A percentile compares a stretch with the other conserved stretches of the same genome.
Conservation (phyloP, 768 basidiomycete genomes). For the Lactarius sanguifluus region DNA sequence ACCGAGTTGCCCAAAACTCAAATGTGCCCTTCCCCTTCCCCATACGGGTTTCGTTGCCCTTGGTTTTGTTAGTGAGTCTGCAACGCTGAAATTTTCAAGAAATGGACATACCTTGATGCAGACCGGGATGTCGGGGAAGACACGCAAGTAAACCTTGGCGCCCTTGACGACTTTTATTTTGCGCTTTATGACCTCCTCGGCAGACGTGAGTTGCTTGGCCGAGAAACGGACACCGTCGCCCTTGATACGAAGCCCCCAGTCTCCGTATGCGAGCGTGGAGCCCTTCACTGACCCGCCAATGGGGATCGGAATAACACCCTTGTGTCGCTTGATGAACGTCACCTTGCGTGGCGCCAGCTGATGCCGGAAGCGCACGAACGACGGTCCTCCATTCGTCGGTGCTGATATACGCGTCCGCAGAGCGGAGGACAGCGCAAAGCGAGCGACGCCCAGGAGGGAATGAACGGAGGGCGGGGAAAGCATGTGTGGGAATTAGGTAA, state of each 20-base stretch:
- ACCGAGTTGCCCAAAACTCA: slow-evolving; percentile 97
- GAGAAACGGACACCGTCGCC: slow-evolving; percentile 77
- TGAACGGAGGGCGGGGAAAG: slow-evolving; percentile 36
- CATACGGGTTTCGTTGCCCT: slow-evolving; percentile 99
- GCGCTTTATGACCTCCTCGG: slow-evolving; percentile 84
- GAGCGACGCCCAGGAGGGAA: slow-evolving; percentile 32
- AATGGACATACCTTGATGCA: slow-evolving; percentile 78
- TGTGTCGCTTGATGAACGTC: slow-evolving; percentile 86
- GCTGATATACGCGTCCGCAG: slow-evolving; percentile 10
- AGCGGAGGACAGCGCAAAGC: slow-evolving; percentile 29
- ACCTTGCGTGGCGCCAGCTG: slow-evolving; percentile 83
- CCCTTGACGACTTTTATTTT: slow-evolving; percentile 91
- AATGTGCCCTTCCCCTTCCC: slow-evolving; percentile 98
- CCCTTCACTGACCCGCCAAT: slow-evolving; percentile 91
- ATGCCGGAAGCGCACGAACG: slow-evolving; percentile 34
- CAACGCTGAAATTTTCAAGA: not conserved
- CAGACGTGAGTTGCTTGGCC: slow-evolving; percentile 87
- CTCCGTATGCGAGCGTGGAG: slow-evolving; percentile 87
- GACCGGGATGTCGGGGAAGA: slow-evolving; percentile 96
- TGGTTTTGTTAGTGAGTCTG: slow-evolving; percentile 3
- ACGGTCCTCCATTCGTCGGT: slow-evolving; percentile 8
- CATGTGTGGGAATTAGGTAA: slow-evolving; percentile 36
- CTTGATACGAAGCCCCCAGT: slow-evolving; percentile 89
- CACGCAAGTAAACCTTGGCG: slow-evolving; percentile 77
- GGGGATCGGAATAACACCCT: slow-evolving; percentile 83